A percentile compares a stretch with the other conserved stretches of the same genome.
These are phyloP conservation scores for Nemania sp. DNA, from an alignment of 2,329 filamentous ascomycete species.

Conservation along the genomic window DNA sequence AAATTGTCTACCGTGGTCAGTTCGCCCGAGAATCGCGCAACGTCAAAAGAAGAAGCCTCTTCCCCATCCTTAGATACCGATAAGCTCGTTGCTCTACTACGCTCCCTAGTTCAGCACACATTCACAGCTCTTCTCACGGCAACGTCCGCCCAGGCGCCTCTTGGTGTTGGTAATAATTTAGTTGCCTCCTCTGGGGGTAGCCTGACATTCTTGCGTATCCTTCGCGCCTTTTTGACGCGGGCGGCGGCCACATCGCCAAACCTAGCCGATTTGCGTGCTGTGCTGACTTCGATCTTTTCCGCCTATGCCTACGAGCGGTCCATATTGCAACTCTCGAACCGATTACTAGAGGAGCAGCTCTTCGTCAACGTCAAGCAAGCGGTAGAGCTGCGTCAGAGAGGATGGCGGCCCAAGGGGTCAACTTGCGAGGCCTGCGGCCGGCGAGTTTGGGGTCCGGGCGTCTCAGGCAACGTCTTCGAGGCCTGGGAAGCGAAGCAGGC, in stretches of 20 bases:
- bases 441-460: slow-evolving; percentile 86
- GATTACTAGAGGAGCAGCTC: slow-evolving; percentile 84
- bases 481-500: slow-evolving; percentile 73
- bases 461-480: slow-evolving; percentile 76
- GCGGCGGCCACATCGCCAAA: slow-evolving; percentile 83
- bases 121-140: slow-evolving; percentile 85
- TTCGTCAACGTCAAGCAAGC: slow-evolving; percentile 82
- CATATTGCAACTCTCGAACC: slow-evolving; percentile 81
- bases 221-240: slow-evolving; percentile 84
- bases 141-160: slow-evolving; percentile 60
- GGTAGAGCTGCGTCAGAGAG: slow-evolving; percentile 74
- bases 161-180: slow-evolving; percentile 41
- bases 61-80: slow-evolving; percentile 54
- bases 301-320: slow-evolving; percentile 96
- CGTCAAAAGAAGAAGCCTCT: slow-evolving; percentile 32
- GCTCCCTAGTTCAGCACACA: slow-evolving; percentile 82
- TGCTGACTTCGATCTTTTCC: slow-evolving; percentile 87
- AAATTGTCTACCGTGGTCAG: slow-evolving; percentile 61
- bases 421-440: slow-evolving; percentile 85
- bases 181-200: slow-evolving; percentile 53
- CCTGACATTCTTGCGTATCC: slow-evolving; percentile 82
- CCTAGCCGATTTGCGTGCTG: slow-evolving; percentile 81
- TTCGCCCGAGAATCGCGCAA: slow-evolving; percentile 28
- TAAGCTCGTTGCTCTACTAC: slow-evolving; percentile 69
- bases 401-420: slow-evolving; percentile 86